These are phyloP conservation scores for Epicoccum sorghinum DNA, from an alignment of 2,329 filamentous ascomycete species.

Conservation along the genomic window DNA sequence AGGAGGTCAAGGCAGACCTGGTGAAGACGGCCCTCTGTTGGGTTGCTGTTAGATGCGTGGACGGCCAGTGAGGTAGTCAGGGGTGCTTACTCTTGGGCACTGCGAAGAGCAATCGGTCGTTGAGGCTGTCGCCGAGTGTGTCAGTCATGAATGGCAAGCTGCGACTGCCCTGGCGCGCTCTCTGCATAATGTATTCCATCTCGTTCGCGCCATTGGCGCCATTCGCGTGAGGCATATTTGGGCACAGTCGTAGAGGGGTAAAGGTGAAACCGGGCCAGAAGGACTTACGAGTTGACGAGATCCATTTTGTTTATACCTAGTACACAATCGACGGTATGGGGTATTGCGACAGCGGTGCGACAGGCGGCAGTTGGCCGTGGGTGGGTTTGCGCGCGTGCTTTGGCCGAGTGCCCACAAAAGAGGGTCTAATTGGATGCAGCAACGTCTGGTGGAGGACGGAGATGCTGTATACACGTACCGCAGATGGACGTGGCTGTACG, in stretches of 20 bases:
- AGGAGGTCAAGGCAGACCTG: constrained; percentile 88
- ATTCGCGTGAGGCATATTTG: constrained; percentile 29
- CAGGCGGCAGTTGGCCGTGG: constrained; percentile 22
- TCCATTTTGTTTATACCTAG: constrained; percentile 43
- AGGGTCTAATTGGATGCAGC: constrained; percentile 31
- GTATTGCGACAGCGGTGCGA: constrained; percentile 25
- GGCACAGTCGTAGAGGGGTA: constrained; percentile 7
- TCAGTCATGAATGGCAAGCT: constrained; percentile 50
- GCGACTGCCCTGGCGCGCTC: constrained; percentile 40
- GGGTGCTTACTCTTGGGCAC: constrained; percentile 89
- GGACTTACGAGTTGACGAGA: constrained; percentile 50
- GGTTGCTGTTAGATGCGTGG: constrained; percentile 13
- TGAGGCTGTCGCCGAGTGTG: constrained; percentile 67
- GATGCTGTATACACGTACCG: constrained; percentile 19
- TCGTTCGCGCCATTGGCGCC: constrained; percentile 29
- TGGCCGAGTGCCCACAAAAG: constrained; percentile 34
- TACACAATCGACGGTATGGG: constrained; percentile 32
- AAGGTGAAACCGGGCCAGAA: constrained; percentile 13
- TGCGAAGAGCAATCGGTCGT: constrained; percentile 91
- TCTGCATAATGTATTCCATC: constrained; percentile 24
- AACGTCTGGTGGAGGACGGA: constrained; percentile 17
- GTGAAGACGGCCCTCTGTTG: constrained; percentile 87
- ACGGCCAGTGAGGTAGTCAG: background rate
- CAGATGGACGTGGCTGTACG: constrained; percentile 26
- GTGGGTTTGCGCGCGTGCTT: constrained; percentile 24